Conservation (phyloP, 768 basidiomycete species). For the Amanita subjunquillea region DNA sequence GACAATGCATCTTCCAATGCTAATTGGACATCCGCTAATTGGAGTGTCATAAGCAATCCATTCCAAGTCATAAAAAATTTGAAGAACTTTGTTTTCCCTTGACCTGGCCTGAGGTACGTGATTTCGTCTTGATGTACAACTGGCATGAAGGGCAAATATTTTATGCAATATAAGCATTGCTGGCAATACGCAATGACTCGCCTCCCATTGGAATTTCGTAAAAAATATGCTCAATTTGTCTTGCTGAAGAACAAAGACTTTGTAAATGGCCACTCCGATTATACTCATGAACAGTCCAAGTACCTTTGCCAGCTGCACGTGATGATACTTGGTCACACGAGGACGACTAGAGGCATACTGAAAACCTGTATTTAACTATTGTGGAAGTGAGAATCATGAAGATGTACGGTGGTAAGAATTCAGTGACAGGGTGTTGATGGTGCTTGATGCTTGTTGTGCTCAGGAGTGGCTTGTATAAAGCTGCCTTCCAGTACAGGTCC, state of each 20-base stretch:
- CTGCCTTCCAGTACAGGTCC: no score
- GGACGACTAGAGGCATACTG: no score
- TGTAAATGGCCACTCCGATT: background rate
- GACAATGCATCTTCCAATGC: constrained; percentile 7
- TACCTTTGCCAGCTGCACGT: no score
- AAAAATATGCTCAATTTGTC: constrained; percentile 26
- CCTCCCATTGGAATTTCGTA: constrained; percentile 17
- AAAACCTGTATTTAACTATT: background rate
- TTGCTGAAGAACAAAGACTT: constrained; percentile 14
- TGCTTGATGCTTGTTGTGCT: background rate
- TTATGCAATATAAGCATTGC: constrained; percentile 13
- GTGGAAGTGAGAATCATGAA: background rate
- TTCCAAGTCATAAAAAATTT: background rate
- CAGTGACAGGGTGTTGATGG: background rate
- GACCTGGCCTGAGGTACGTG: constrained; percentile 20
- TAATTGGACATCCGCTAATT: constrained; percentile 19
- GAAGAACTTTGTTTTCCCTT: constrained; percentile 21
- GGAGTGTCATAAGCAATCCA: background rate
- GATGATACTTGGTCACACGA: no score
- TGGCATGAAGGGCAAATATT: constrained; percentile 24
- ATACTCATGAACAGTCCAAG: no score
- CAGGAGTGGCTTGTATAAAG: background rate
- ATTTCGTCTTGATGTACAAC: constrained; percentile 29
- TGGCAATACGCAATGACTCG: constrained; percentile 17
- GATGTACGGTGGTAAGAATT: background rate